Base-by-base conservation (phyloP, 1,284 basidiomycete species). In the Melampsora americana region DNA sequence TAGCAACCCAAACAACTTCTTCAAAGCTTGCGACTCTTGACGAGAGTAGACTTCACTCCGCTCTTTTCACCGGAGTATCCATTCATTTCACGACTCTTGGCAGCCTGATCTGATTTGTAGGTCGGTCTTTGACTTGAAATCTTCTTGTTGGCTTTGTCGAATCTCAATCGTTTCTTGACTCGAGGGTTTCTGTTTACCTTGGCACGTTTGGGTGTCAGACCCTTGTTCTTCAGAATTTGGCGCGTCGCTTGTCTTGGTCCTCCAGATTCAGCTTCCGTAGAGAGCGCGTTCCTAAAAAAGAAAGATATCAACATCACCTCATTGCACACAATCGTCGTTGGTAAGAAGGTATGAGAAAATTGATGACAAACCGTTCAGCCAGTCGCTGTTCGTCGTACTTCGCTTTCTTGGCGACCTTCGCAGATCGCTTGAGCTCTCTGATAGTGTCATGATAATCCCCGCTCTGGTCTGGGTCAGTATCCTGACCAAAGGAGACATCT, bases 141-240 rank as follows among this genome's bases (percentile, higher is more conserved):
- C 84, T 90, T 93, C 86, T 91, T 92, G 86, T 95, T 91, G 77
- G 93, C 94, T 84, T 95, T 90, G 81, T 94, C 93, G 86, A 90
- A 97, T 81, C 88, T 90, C 83, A 90, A 87, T 66, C 92, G 88
- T 84, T 97, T 97, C 88, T 96, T 97, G 84, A 97, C 93, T 80
- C 94, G 89, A 42, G 94, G 93, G 84, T 97, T 97, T 79, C 93
- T 91, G 53, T 92, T 91, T 71, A 84, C 81, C 84, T 96, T 96
- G 67, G 90, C 85, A 69, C 94, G 88, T 79, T 87, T 80, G 1
- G 94, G 93, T 20, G 93, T 96, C 78, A 97, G 88, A 77, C 95
- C 94, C 81, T 90, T 91, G 87, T 97, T 97, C 82, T 90, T 89
- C 80, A 95, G 86, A 80, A 97, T 97, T 7, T 92, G 89, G 18